phyloP scores from a whole-genome alignment of 177 flowering plant genomes.

The Vitis hybrid region DNA sequence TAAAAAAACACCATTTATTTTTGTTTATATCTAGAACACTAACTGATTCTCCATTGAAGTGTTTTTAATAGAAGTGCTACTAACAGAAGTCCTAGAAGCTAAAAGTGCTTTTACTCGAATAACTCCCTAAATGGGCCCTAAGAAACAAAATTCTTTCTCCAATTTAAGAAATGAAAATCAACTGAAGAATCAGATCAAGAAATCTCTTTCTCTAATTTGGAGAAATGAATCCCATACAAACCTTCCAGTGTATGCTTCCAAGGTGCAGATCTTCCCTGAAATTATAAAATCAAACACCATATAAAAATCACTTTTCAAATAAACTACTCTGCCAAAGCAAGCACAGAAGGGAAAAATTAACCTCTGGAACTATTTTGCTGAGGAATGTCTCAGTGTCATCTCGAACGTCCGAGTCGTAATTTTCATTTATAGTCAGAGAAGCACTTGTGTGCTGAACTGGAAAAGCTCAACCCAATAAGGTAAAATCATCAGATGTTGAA shows the following conservation, averaged over 20 bases:
- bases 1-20: too few relatives aligned
- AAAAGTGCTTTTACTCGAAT: too few relatives aligned
- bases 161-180: too few relatives aligned
- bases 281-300: conserved; percentile 3
- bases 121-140: too few relatives aligned
- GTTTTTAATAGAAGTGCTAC: too few relatives aligned
- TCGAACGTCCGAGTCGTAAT: conserved; percentile 92
- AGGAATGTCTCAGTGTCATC: conserved; percentile 95
- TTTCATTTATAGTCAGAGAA: conserved; percentile 93
- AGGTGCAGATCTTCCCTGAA: conserved; percentile 89
- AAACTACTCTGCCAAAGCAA: background rate
- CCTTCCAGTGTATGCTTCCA: conserved; percentile 99
- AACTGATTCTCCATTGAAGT: too few relatives aligned
- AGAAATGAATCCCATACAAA: conserved; percentile 18
- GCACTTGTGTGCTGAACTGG: conserved; percentile 99
- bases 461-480: background rate
- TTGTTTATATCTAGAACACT: too few relatives aligned
- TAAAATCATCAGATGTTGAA: background rate
- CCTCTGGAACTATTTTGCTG: conserved; percentile 92
- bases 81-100: too few relatives aligned
- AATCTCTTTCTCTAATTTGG: background rate
- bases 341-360: conserved; percentile 13
- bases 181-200: too few relatives aligned
- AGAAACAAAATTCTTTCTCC: too few relatives aligned
- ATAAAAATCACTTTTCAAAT: background rate